phyloP scores from a whole-genome alignment of 345 rosid genomes.

The Balakata baccata region DNA sequence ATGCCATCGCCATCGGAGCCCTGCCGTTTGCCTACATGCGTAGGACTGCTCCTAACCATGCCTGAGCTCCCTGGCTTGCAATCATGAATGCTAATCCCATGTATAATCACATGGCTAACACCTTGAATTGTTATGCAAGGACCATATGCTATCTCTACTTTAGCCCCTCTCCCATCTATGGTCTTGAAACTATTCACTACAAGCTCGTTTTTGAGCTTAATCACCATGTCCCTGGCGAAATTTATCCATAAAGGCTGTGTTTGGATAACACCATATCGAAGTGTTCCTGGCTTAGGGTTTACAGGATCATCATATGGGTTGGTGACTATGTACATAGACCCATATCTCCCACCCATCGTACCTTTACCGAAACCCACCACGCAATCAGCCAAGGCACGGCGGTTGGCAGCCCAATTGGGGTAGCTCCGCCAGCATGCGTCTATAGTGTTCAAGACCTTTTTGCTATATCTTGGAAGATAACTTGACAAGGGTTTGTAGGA shows the following conservation, averaged over 20 bases:
- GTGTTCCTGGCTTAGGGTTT: slow-evolving; percentile 22
- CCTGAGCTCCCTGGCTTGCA: slow-evolving; percentile 21
- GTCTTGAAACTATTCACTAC: slow-evolving; percentile 29
- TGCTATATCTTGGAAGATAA: slow-evolving; percentile 6
- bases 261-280: slow-evolving; percentile 26
- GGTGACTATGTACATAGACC: slow-evolving; percentile 20
- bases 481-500: slow-evolving; percentile 14
- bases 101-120: slow-evolving; percentile 26
- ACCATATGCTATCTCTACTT: slow-evolving; percentile 24
- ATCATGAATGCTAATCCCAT: slow-evolving; percentile 28
- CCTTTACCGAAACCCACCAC: slow-evolving; percentile 24
- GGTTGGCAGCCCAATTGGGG: slow-evolving; percentile 19
- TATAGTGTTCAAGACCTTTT: slow-evolving; percentile 13
- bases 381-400: slow-evolving; percentile 21
- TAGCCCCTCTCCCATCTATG: slow-evolving; percentile 29
- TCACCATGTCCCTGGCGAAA: slow-evolving; percentile 19
- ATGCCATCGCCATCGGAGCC: slow-evolving; percentile 27
- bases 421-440: slow-evolving; percentile 26
- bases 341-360: slow-evolving; percentile 19
- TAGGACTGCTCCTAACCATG: slow-evolving; percentile 22
- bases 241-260: slow-evolving; percentile 25
- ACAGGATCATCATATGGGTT: slow-evolving; percentile 19
- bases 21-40: slow-evolving; percentile 13
- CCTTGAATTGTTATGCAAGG: slow-evolving; percentile 25
- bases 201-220: slow-evolving; percentile 19